phyloP scores from a whole-genome alignment of 257 asterid genomes.

The Orobanche coerulescens region DNA sequence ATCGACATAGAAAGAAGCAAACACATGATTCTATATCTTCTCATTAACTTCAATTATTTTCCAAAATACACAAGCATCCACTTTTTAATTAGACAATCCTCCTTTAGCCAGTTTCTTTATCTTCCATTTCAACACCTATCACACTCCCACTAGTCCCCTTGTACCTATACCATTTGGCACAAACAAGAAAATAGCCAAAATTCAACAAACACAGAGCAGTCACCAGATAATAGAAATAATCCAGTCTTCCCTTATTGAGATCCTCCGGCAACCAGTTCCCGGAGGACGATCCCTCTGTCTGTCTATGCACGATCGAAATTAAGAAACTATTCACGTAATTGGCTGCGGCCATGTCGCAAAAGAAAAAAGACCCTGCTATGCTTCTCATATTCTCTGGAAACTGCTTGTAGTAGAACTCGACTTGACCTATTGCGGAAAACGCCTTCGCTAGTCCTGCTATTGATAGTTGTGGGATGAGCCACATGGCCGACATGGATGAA shows the following conservation, averaged over 20 bases:
- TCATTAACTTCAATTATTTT: too few species aligned
- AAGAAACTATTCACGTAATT: constrained; percentile 28
- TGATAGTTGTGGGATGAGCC: constrained; percentile 28
- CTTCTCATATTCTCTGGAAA: constrained; percentile 39
- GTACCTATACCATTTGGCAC: constrained; percentile 32
- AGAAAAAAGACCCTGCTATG: constrained; percentile 22
- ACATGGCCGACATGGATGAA: constrained; percentile 31
- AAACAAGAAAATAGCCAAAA: constrained; percentile 27
- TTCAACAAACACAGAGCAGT: constrained; percentile 26
- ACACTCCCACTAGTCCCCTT: not conserved
- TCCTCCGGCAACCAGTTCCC: constrained; percentile 31
- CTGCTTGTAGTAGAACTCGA: constrained; percentile 35
- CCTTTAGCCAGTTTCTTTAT: too few species aligned
- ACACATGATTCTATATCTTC: too few species aligned
- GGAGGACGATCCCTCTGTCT: not conserved
- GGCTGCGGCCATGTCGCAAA: constrained; percentile 23
- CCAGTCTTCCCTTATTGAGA: constrained; percentile 34
- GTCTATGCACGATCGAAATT: not conserved
- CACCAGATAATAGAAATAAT: constrained; percentile 29
- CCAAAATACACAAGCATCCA: too few species aligned
- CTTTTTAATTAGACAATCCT: too few species aligned
- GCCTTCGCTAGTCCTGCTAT: constrained; percentile 28
- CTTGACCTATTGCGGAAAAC: constrained; percentile 21
- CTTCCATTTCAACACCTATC: too few species aligned
- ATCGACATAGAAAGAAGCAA: too few species aligned